Percentiles rank a stretch among this genome's conserved stretches.
These are phyloP conservation scores for Penicillium atrosanguineum DNA, from an alignment of 495 filamentous ascomycete species.

Conservation along the genomic window DNA sequence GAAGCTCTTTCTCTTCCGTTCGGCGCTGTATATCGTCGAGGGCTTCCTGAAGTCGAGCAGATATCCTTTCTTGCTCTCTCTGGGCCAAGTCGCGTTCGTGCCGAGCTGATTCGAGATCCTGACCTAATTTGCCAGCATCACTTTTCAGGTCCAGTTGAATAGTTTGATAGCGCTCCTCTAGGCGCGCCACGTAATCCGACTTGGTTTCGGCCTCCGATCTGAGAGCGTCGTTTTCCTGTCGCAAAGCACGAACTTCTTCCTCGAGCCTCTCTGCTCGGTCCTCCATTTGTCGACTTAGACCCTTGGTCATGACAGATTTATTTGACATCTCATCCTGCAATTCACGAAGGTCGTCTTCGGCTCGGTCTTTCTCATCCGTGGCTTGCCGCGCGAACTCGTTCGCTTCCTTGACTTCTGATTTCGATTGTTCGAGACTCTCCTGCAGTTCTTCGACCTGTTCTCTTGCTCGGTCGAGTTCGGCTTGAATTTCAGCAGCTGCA, in stretches of 20 bases:
- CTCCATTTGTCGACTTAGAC: slow-evolving; percentile 72
- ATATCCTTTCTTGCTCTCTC: slow-evolving; percentile 39
- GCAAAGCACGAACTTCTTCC: slow-evolving; percentile 58
- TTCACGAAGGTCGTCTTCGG: slow-evolving; percentile 52
- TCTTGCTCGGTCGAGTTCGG: slow-evolving; percentile 53
- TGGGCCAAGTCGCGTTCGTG: slow-evolving; percentile 36
- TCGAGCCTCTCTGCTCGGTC: slow-evolving; percentile 65
- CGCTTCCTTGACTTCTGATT: slow-evolving; percentile 54
- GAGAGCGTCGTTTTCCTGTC: slow-evolving; percentile 53
- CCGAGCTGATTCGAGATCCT: slow-evolving; percentile 40
- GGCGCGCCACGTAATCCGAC: slow-evolving; percentile 29
- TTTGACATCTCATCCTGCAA: slow-evolving; percentile 75
- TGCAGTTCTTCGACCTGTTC: slow-evolving; percentile 61
- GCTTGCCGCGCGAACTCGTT: slow-evolving; percentile 61
- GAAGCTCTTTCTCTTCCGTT: slow-evolving; percentile 66
- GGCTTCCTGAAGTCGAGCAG: slow-evolving; percentile 48
- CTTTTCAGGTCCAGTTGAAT: slow-evolving; percentile 42
- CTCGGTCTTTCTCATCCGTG: slow-evolving; percentile 54
- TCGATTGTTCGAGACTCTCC: slow-evolving; percentile 52
- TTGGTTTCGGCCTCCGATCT: slow-evolving; percentile 53
- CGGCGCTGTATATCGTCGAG: slow-evolving; percentile 54
- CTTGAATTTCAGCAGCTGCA: slow-evolving; percentile 49
- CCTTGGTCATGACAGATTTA: slow-evolving; percentile 74
- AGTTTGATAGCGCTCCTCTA: slow-evolving; percentile 43
- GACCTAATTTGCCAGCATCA: slow-evolving; percentile 39